These are phyloP conservation scores for Alternaria novae-zelandiae DNA, from an alignment of 2,329 filamentous ascomycete genomes.

Conservation along the genomic window DNA sequence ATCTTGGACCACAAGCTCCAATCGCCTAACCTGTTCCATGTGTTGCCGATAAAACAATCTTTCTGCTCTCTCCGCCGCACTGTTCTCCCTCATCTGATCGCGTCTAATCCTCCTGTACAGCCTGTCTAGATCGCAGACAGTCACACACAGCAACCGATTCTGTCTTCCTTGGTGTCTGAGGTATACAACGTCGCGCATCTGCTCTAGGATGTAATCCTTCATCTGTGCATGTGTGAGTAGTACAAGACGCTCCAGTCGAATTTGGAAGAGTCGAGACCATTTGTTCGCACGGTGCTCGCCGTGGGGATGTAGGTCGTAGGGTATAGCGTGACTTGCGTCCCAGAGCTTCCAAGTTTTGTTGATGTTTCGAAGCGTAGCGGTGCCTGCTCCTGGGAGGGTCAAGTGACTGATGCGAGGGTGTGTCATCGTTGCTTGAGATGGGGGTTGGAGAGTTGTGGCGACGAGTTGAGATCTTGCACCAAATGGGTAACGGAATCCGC, in stretches of 20 bases:
- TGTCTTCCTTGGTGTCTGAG: neutral
- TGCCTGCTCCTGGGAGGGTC: neutral
- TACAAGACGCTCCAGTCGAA: neutral
- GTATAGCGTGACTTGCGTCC: neutral
- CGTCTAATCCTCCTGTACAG: rapidly evolving
- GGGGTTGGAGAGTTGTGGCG: neutral
- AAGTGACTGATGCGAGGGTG: neutral
- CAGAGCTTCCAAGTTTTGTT: neutral
- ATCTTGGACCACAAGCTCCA: neutral
- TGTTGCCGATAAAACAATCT: neutral
- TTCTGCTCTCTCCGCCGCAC: neutral
- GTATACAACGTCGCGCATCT: neutral
- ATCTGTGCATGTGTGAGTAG: neutral
- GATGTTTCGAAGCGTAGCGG: neutral
- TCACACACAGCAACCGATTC: neutral
- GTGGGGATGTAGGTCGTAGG: neutral
- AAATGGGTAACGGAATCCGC: too few species aligned
- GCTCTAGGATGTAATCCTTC: neutral
- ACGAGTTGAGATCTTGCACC: neutral
- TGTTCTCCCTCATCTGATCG: rapidly evolving
- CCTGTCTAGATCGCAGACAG: neutral
- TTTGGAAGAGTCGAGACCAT: neutral
- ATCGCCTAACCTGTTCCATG: neutral
- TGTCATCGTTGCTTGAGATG: neutral
- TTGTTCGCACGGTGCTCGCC: neutral